Evolutionary conservation across 192 early-diverging fungal species (phyloP), one percentile per base, ranked within the genome.

Genomic region (Entophlyctis helioformis): DNA sequence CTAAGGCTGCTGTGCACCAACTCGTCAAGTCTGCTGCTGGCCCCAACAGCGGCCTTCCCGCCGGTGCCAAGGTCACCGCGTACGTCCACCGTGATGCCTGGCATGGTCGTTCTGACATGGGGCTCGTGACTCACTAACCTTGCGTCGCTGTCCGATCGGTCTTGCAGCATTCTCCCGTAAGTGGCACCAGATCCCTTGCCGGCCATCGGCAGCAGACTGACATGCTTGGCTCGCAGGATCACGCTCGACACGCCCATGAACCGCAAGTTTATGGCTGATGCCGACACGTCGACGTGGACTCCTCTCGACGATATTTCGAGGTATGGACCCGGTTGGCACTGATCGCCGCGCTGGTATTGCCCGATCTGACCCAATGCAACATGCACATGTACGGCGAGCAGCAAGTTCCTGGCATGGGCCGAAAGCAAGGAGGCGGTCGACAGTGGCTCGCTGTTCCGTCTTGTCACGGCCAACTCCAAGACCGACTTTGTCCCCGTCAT

Each of bases 1-100:
- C 89, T 36, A 98, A 98, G 59, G 87, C 90, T 12, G 82, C 82
- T 4, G 89, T 92, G 19, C 90, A 95, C 64, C 94, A 98, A 28
- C 56, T 95, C 46, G 77, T 88, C 0, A 59, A 76, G 25, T 85
- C 82, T 51, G 56, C 85, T 35, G 83, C 89, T 32, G 73, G 65
- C 3, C 48, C 70, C 33, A 72, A 64, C 12, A 76, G 78, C 44
- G 94, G 91, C 3, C 57, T 98, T 12, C 85, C 85, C 26, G 44
- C 61, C 0, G 57, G 56, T 23, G 72, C 80, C 38, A 73, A 72
- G 20, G 84, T 87, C 5, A 70, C 73, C 22, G 88, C 76, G 7
- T 54, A 49, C 28, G 46, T 50, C n/a, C n/a, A n/a, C 3, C 21
- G 64, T 86, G 28, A 64, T 78, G 33, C 80, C 11, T 54, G n/a